phyloP scores from a whole-genome alignment of 805 yeast genomes.

The Myxozyma nipponensis region DNA sequence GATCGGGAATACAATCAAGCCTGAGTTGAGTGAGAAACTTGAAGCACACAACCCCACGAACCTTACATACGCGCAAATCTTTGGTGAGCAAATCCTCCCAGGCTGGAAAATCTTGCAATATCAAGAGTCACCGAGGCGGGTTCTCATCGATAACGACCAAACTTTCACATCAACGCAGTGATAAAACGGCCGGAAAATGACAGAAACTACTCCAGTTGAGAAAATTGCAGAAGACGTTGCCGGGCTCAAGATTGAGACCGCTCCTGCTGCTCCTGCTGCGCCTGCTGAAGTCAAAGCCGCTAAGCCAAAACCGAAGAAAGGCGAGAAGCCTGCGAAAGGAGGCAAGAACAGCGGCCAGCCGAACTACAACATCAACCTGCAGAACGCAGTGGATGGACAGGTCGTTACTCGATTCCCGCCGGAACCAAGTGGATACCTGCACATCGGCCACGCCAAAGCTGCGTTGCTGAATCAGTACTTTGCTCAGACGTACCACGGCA shows the following conservation, averaged over 20 bases:
- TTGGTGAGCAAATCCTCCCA: too few species aligned
- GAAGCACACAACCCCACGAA: too few species aligned
- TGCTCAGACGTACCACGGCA: slow-evolving; percentile 94
- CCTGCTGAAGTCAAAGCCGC: slow-evolving; percentile 1
- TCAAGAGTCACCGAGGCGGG: too few species aligned
- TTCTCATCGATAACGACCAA: too few species aligned
- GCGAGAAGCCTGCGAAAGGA: slow-evolving; percentile 11
- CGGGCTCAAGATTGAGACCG: slow-evolving; percentile 1
- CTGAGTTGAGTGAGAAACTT: too few species aligned
- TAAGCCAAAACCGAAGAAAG: slow-evolving; percentile 8
- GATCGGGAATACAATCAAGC: too few species aligned
- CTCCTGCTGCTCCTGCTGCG: not conserved
- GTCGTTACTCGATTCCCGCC: slow-evolving; percentile 99
- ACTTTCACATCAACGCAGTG: too few species aligned
- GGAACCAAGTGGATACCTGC: slow-evolving; percentile 98
- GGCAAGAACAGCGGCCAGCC: slow-evolving; percentile 84
- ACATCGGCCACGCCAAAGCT: slow-evolving; percentile 98
- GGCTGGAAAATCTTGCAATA: too few species aligned
- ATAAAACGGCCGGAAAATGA: not conserved
- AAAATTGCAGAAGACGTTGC: slow-evolving; percentile 4
- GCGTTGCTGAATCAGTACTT: slow-evolving; percentile 95
- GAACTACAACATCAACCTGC: slow-evolving; percentile 87
- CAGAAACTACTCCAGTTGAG: slow-evolving; percentile 7
- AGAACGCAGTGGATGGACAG: slow-evolving; percentile 86
- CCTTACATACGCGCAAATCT: too few species aligned